Evolutionary conservation across 1,139 yeast species (phyloP), one percentile per base, ranked within the genome.

Genomic region (Hansenula anomala): DNA sequence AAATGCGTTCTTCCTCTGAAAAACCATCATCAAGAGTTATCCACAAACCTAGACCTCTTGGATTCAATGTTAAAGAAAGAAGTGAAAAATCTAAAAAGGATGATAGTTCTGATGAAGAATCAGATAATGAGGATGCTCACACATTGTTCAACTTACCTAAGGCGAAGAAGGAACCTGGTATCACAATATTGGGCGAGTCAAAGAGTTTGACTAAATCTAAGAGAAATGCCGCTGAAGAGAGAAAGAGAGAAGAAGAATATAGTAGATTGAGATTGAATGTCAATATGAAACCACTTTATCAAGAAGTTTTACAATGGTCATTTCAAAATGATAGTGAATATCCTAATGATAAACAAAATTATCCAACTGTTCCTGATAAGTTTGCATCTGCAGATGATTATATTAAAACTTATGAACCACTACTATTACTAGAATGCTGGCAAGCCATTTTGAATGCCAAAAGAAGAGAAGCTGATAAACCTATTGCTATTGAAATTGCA

Each of bases 371-470:
- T 9, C 61, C 64, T 8, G 72, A 73, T 38, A 48, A 59, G 2
- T 92, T 86, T 55, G 47, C 53, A 0, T 67, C 75, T 40, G 79
- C 80, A 2, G 67, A 65, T 14, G 88, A 84, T 6, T 94, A 94
- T 55, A 73, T 73, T 36, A 65, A 68, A 28, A 69, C 75, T 0
- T 83, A 87, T 55, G 88, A 81, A 49, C 97, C 98, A 0, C 66
- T 94, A 34, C 64, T 94, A 34, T 66, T 90, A 63, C 64, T 90
- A 34, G 98, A 94, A 64, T 86, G 96, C 47, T 94, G 97, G 97
- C 96, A 90, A 55, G 86, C 89, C 0, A 75, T 94, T 27, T 82
- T 79, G 46, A 72, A 87, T 4, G 78, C 92, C 1, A 80, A 84
- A 49, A 76, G 75, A 38, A 77, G 87, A 18, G 71, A 73, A 2